Evolutionary conservation across 208 protist species (phyloP).

Genomic region (Entamoeba nuttalli): DNA sequence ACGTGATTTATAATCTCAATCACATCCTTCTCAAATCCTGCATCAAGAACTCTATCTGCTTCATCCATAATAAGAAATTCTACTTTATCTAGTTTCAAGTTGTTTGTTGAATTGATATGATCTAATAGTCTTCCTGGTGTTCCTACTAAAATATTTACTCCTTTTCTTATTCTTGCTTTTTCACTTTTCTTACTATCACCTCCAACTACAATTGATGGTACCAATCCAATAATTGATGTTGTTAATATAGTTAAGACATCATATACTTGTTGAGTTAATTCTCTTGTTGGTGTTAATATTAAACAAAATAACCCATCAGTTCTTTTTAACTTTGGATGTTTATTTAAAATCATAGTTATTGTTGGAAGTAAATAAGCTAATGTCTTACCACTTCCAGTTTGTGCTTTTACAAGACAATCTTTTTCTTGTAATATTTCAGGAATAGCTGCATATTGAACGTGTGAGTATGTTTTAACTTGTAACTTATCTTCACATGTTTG

Average conservation of each 20-base stretch:
- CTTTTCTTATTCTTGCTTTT: background rate
- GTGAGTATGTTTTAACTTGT: background rate
- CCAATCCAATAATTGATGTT: background rate
- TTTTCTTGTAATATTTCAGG: background rate
- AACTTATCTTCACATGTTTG: background rate
- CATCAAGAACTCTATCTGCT: constrained; percentile 18
- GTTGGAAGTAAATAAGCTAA: constrained; percentile 15
- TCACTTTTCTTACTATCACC: background rate
- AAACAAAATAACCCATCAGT: background rate
- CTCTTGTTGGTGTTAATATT: background rate
- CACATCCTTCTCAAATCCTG: background rate
- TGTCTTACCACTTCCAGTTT: constrained; percentile 20
- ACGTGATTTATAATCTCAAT: background rate
- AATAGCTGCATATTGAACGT: background rate
- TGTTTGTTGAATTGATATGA: constrained; percentile 6
- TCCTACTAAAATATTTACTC: constrained; percentile 14
- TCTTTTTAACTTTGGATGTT: background rate
- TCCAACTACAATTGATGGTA: constrained; percentile 1
- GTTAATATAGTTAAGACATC: constrained; percentile 40
- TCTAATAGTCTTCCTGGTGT: constrained; percentile 32
- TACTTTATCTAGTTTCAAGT: background rate
- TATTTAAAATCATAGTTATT: background rate
- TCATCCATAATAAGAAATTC: constrained; percentile 28
- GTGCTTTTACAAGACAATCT: background rate
- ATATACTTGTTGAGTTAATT: constrained; percentile 48